Base-by-base conservation (phyloP, 305 asterid species). In the Fraxinus nigra region DNA sequence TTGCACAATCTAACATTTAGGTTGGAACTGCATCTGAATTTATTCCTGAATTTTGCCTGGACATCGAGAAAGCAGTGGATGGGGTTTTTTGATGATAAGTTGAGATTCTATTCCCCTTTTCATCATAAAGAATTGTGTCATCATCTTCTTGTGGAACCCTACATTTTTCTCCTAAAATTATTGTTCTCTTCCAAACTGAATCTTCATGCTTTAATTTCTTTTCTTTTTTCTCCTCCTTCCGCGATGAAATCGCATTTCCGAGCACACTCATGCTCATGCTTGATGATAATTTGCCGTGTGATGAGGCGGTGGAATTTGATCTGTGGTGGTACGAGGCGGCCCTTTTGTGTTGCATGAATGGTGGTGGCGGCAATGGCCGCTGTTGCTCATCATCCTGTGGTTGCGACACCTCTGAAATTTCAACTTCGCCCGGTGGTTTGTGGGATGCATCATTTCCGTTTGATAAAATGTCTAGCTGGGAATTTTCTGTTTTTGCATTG, bases 121-220 rank as follows among this genome's bases (percentile, higher is more conserved):
- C 87, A 77, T 89, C 92, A 20, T 84, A 85, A 16, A 86, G 16
- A 30, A 87, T 24, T 2, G 87, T 54, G 59, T 87, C 90, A 8
- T 88, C 91, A 3, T 87, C 87, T 13, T 87, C 90, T 26, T 85
- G 85, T 0, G 86, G 89, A 4, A 89, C 83, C 76, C 63, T 89
- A 80, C 90, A 87, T 82, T 87, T 89, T 69, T 89, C 92, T 30
- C 92, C 92, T 38, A 89, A 79, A 10, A 89, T 89, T 28, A 89
- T 89, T 1, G 85, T 72, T 48, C 87, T 89, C 85, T 87, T 89
- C 92, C 92, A 89, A 22, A 89, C 69, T 0, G 90, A 87, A 32
- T 89, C 92, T 35, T 89, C 90, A 43, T 80, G 88, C 78, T 85
- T 87, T 24, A 85, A 61, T 75, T 89, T 89, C 70, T 86, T 85